phyloP scores from a whole-genome alignment of 2,329 filamentous ascomycete genomes.

The Paecilomyces sp. region DNA sequence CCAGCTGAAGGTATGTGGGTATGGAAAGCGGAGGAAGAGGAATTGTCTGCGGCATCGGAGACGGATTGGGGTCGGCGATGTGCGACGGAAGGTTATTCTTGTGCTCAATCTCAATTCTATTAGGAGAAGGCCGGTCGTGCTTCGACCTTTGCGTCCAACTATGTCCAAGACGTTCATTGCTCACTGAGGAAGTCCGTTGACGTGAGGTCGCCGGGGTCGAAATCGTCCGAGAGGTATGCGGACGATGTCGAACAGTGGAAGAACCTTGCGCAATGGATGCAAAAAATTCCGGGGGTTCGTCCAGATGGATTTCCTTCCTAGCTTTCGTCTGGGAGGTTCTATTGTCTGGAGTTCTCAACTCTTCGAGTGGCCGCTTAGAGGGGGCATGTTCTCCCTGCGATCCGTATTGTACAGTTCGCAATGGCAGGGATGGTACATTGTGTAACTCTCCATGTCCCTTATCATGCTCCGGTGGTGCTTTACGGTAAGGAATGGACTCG shows the following conservation, averaged over 20 bases:
- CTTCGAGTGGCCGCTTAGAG: constrained; percentile 16
- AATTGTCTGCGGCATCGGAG: constrained; percentile 46
- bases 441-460: not conserved
- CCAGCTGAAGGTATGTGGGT: constrained; percentile 59
- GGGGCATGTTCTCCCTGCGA: constrained; percentile 6
- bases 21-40: constrained; percentile 57
- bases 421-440: not conserved
- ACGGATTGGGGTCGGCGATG: constrained; percentile 28
- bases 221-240: constrained; percentile 23
- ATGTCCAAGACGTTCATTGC: constrained; percentile 23
- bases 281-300: constrained; percentile 16
- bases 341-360: constrained; percentile 15
- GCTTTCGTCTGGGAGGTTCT: constrained; percentile 14
- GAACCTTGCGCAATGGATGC: constrained; percentile 11
- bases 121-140: constrained; percentile 21
- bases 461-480: constrained; percentile 15
- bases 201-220: constrained; percentile 29
- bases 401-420: not conserved
- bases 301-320: constrained; percentile 17
- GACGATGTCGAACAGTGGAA: constrained; percentile 21
- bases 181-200: constrained; percentile 20
- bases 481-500: constrained; percentile 40
- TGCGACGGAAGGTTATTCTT: constrained; percentile 18
- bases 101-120: constrained; percentile 24
- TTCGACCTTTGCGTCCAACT: constrained; percentile 27